phyloP scores from a whole-genome alignment of 1,284 basidiomycete genomes.

The Moesziomyces sp. region DNA sequence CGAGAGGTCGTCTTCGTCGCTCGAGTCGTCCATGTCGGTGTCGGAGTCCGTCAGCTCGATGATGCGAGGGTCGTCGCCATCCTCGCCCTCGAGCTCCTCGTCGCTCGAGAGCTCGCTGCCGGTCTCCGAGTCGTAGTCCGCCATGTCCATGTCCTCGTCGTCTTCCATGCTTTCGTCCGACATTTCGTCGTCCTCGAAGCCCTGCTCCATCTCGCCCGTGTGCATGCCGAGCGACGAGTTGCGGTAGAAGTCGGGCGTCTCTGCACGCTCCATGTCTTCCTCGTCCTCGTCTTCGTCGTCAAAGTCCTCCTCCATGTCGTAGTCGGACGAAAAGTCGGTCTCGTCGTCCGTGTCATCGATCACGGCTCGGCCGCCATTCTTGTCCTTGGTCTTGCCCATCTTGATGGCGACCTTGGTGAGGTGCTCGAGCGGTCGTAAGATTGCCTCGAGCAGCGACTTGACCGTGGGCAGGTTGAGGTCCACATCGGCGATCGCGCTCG shows the following conservation, averaged over 20 bases:
- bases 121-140: slow-evolving; percentile 74
- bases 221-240: slow-evolving; percentile 96
- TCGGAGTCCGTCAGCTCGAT: slow-evolving; percentile 68
- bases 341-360: slow-evolving; percentile 45
- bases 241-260: slow-evolving; percentile 92
- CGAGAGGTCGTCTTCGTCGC: slow-evolving; percentile 35
- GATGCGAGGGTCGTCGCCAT: slow-evolving; percentile 65
- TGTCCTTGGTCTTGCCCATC: slow-evolving; percentile 79
- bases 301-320: slow-evolving; percentile 51
- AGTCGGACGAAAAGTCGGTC: slow-evolving; percentile 38
- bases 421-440: slow-evolving; percentile 88
- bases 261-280: slow-evolving; percentile 75
- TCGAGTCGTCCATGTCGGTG: slow-evolving; percentile 45
- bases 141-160: slow-evolving; percentile 86
- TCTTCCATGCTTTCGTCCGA: slow-evolving; percentile 88
- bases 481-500: slow-evolving; percentile 87
- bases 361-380: slow-evolving; percentile 25
- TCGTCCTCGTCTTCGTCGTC: slow-evolving; percentile 72
- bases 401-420: slow-evolving; percentile 97
- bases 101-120: slow-evolving; percentile 67
- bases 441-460: slow-evolving; percentile 82
- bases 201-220: slow-evolving; percentile 69
- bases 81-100: slow-evolving; percentile 68
- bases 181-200: slow-evolving; percentile 78
- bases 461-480: slow-evolving; percentile 96